A percentile compares a stretch with the other conserved stretches of the same genome.
Evolutionary conservation across 192 early-diverging fungal genomes (phyloP).

Genomic region (Mortierella hygrophila): DNA sequence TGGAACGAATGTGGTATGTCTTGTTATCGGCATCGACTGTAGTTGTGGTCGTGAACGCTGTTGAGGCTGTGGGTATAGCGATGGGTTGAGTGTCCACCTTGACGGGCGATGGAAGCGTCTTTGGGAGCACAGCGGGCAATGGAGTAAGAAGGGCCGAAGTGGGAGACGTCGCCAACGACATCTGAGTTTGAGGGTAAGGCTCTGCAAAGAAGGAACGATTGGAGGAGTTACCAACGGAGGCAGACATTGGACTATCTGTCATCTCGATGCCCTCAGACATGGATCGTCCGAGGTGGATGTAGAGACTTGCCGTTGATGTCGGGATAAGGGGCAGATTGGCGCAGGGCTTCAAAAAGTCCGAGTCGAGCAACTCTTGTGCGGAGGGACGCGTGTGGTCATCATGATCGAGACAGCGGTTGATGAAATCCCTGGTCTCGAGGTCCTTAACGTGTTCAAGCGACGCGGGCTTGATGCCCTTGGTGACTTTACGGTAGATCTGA

Average conservation of each 20-base stretch:
- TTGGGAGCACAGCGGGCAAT: slow-evolving; percentile 11
- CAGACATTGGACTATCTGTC: slow-evolving; percentile 22
- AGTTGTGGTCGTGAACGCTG: slow-evolving; percentile 43
- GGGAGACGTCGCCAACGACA: slow-evolving; percentile 11
- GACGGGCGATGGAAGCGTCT: slow-evolving; percentile 9
- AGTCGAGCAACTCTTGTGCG: slow-evolving; percentile 67
- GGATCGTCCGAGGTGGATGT: slow-evolving; percentile 11
- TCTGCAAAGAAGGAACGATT: slow-evolving; percentile 21
- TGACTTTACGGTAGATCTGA: slow-evolving; percentile 88
- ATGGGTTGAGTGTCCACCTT: slow-evolving; percentile 20
- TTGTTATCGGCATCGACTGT: slow-evolving; percentile 60
- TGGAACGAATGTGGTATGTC: slow-evolving; percentile 57
- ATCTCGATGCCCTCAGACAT: slow-evolving; percentile 13
- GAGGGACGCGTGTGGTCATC: slow-evolving; percentile 68
- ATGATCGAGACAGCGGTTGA: slow-evolving; percentile 75
- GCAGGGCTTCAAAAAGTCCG: slow-evolving; percentile 63
- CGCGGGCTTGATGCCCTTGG: slow-evolving; percentile 78
- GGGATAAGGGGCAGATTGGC: slow-evolving; percentile 1
- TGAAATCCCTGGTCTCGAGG: slow-evolving; percentile 73
- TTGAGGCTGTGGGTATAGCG: slow-evolving; percentile 45
- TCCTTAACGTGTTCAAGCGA: slow-evolving; percentile 75
- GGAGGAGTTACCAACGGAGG: slow-evolving; percentile 8
- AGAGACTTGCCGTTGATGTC: slow-evolving; percentile 8
- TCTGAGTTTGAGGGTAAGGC: background rate
- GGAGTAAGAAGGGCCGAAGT: slow-evolving; percentile 16